These are phyloP conservation scores for Penicillium macrosclerotiorum DNA, from an alignment of 495 filamentous ascomycete species.

Conservation along the genomic window DNA sequence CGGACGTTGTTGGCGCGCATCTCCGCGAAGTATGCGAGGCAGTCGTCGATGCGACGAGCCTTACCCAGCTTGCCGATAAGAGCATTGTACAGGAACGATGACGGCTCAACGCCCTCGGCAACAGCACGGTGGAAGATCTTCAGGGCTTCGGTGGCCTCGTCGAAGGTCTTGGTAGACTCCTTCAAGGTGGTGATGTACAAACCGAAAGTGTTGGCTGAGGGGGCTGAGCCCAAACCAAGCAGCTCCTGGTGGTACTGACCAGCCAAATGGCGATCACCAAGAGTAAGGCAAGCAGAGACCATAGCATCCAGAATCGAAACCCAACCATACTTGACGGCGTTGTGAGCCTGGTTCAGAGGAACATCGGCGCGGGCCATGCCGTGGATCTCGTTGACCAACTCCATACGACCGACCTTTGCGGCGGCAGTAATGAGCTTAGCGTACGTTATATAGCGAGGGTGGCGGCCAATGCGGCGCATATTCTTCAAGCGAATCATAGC, in stretches of 20 bases:
- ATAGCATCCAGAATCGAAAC: constrained; percentile 91
- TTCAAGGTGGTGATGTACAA: constrained; percentile 98
- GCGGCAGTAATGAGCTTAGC: constrained; percentile 91
- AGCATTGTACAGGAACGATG: constrained; percentile 96
- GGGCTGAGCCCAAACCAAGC: constrained; percentile 79
- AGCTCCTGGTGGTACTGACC: constrained; percentile 88
- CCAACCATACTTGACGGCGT: constrained; percentile 90
- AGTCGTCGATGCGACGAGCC: constrained; percentile 95
- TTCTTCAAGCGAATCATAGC: constrained; percentile 80
- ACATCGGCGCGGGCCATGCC: constrained; percentile 84
- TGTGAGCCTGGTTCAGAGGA: constrained; percentile 75
- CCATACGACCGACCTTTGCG: constrained; percentile 73
- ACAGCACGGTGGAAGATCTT: constrained; percentile 95
- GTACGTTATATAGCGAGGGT: constrained; percentile 93
- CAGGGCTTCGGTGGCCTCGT: constrained; percentile 93
- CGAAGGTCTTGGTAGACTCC: constrained; percentile 93
- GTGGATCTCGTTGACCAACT: constrained; percentile 81
- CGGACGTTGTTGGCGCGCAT: constrained; percentile 92
- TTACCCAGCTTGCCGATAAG: constrained; percentile 98
- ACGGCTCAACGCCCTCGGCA: constrained; percentile 90
- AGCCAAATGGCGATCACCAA: constrained; percentile 75
- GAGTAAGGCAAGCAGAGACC: constrained; percentile 86
- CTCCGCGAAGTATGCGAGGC: constrained; percentile 94
- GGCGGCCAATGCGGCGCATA: constrained; percentile 86
- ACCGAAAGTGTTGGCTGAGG: constrained; percentile 95